A percentile compares a stretch with the other conserved stretches of the same genome.
Evolutionary conservation across 2,329 filamentous ascomycete genomes (phyloP).

Genomic region (Alternaria sp.): DNA sequence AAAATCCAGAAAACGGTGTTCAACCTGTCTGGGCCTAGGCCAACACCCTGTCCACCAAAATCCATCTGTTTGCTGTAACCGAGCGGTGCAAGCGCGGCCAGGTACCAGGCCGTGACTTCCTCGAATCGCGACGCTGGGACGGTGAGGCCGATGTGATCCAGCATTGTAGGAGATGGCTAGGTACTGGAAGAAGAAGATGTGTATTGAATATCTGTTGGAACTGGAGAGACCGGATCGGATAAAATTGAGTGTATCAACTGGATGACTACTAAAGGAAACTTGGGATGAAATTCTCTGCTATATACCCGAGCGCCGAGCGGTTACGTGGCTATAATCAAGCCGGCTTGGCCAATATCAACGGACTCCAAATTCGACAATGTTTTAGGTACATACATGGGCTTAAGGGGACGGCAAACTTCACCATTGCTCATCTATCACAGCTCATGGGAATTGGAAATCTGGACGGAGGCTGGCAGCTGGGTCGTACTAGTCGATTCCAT

Average conservation of each 20-base stretch:
- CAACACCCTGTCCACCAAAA: conserved; percentile 19
- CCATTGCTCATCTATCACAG: background rate
- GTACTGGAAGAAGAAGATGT: background rate
- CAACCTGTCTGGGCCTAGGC: conserved; percentile 19
- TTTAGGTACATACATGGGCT: background rate
- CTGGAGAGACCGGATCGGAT: background rate
- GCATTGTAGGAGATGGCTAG: background rate
- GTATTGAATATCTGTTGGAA: background rate
- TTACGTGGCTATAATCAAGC: background rate
- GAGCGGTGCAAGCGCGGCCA: conserved; percentile 33
- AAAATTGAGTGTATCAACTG: background rate
- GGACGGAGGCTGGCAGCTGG: background rate
- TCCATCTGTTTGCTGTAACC: conserved; percentile 33
- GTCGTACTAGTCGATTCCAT: background rate
- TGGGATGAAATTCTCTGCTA: background rate
- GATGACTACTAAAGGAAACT: background rate
- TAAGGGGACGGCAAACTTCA: background rate
- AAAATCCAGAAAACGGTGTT: conserved; percentile 25
- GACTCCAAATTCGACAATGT: background rate
- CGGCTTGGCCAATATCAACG: background rate
- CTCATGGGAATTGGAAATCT: background rate
- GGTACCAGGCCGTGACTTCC: conserved; percentile 29
- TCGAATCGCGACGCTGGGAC: conserved; percentile 25
- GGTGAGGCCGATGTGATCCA: conserved; percentile 11
- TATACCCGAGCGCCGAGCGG: background rate